These are phyloP conservation scores for Mycothermus thermophilus DNA, from an alignment of 495 filamentous ascomycete species.

Conservation along the genomic window DNA sequence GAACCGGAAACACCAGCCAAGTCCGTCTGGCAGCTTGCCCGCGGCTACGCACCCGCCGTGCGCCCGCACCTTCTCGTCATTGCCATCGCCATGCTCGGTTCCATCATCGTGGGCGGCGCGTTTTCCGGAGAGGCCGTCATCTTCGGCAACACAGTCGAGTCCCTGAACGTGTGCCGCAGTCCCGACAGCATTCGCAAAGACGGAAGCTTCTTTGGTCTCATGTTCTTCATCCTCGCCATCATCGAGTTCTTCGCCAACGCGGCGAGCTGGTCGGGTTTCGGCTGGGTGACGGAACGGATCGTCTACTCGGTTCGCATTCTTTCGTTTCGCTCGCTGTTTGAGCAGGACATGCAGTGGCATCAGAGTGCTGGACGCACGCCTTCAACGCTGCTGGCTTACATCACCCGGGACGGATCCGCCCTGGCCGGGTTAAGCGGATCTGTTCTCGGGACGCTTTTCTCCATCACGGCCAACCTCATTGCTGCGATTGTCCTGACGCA, in stretches of 20 bases:
- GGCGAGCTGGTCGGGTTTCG: slow-evolving; percentile 54
- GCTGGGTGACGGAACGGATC: slow-evolving; percentile 59
- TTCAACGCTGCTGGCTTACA: slow-evolving; percentile 63
- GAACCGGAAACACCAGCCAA: slow-evolving; percentile 21
- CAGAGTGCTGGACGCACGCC: slow-evolving; percentile 66
- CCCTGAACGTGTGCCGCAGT: slow-evolving; percentile 22
- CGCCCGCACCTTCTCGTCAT: slow-evolving; percentile 10
- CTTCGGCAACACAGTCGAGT: slow-evolving; percentile 18
- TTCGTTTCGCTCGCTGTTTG: slow-evolving; percentile 74
- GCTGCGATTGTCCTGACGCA: slow-evolving; percentile 50
- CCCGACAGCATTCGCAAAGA: slow-evolving; percentile 38
- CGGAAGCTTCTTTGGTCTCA: slow-evolving; percentile 70
- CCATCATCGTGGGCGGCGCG: slow-evolving; percentile 15
- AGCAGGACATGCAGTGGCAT: slow-evolving; percentile 79
- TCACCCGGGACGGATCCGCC: slow-evolving; percentile 66
- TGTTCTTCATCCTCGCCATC: slow-evolving; percentile 83
- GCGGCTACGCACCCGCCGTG: slow-evolving; percentile 7
- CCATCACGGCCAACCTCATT: slow-evolving; percentile 54
- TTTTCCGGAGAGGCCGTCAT: slow-evolving; percentile 23
- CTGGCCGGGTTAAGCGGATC: slow-evolving; percentile 65
- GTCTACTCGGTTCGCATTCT: slow-evolving; percentile 62
- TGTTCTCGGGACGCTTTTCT: slow-evolving; percentile 67
- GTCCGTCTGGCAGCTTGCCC: slow-evolving; percentile 6
- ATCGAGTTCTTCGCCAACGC: slow-evolving; percentile 56
- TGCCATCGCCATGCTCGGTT: slow-evolving; percentile 9